Percentiles rank a stretch among this genome's conserved stretches.
Evolutionary conservation across 805 yeast species (phyloP).

Genomic region (Wickerhamomyces queroliae): DNA sequence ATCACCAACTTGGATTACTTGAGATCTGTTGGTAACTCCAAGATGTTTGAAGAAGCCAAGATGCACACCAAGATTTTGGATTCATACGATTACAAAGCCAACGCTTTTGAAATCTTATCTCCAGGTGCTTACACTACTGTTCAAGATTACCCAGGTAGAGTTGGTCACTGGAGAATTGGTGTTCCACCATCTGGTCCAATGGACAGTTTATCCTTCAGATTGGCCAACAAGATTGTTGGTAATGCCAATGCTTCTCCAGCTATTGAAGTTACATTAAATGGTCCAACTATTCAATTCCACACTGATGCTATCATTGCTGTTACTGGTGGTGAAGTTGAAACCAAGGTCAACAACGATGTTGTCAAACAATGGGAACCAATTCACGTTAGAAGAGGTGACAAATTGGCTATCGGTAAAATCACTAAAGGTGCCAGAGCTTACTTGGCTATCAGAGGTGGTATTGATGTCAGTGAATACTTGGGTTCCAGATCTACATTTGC

Average conservation of each 20-base stretch:
- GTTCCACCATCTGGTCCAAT: constrained; percentile 99
- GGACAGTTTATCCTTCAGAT: constrained; percentile 87
- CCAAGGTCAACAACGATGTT: constrained; percentile 55
- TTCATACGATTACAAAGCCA: constrained; percentile 69
- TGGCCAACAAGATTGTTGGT: constrained; percentile 89
- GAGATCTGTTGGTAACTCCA: constrained; percentile 75
- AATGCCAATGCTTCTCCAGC: constrained; percentile 81
- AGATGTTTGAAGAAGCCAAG: constrained; percentile 77
- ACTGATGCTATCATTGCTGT: constrained; percentile 70
- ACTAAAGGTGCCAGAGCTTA: constrained; percentile 83
- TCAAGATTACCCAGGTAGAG: constrained; percentile 93
- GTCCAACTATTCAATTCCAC: constrained; percentile 85
- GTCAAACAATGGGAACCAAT: constrained; percentile 72
- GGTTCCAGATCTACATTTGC: constrained; percentile 98
- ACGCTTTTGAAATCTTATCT: constrained; percentile 74
- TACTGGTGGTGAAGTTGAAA: constrained; percentile 78
- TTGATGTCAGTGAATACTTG: constrained; percentile 88
- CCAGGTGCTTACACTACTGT: constrained; percentile 97
- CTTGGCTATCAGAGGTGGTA: constrained; percentile 86
- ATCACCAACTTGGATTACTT: constrained; percentile 86
- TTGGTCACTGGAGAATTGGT: constrained; percentile 62
- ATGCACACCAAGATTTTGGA: constrained; percentile 88
- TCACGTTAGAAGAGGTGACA: constrained; percentile 66
- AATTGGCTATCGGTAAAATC: constrained; percentile 75
- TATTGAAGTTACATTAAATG: constrained; percentile 80